These are phyloP conservation scores for Trametes versicolor DNA, from an alignment of 1,284 basidiomycete genomes.

Conservation along the genomic window DNA sequence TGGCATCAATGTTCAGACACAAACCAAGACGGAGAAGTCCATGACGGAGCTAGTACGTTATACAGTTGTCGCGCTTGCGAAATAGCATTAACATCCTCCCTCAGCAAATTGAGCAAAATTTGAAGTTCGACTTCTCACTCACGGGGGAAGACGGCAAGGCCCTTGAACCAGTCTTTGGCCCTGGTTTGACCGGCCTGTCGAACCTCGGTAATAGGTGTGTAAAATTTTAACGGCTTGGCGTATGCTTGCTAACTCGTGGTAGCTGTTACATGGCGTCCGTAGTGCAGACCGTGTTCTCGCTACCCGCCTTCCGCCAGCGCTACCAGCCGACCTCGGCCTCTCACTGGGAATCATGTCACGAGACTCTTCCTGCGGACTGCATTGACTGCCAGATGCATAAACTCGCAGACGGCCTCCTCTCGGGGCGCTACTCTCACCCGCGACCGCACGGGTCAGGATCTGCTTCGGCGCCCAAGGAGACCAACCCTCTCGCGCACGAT, in stretches of 20 bases:
- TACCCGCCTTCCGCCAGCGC: constrained; percentile 80
- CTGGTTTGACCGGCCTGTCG: constrained; percentile 88
- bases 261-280: constrained; percentile 99
- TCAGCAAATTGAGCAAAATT: constrained; percentile 96
- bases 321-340: constrained; percentile 67
- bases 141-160: constrained; percentile 91
- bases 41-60: constrained; percentile 90
- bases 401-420: constrained; percentile 91
- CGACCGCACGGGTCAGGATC: constrained; percentile 45
- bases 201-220: constrained; percentile 93
- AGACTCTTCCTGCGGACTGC: constrained; percentile 82
- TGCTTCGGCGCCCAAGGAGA: constrained; percentile 40
- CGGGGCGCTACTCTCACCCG: constrained; percentile 89
- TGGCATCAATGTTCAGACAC: constrained; percentile 87
- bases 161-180: constrained; percentile 89
- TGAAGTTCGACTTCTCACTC: constrained; percentile 95
- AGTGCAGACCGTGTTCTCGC: constrained; percentile 87
- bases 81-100: not conserved
- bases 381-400: constrained; percentile 97
- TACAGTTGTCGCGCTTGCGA: not conserved
- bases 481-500: constrained; percentile 49
- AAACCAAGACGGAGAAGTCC: constrained; percentile 95
- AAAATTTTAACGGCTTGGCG: no score
- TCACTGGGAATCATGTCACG: constrained; percentile 76
- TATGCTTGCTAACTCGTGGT: not conserved